Percentiles rank a stretch among this genome's conserved stretches.
These are phyloP conservation scores for Eimeria sp. DNA, from an alignment of 169 alveolate species.

Conservation along the genomic window DNA sequence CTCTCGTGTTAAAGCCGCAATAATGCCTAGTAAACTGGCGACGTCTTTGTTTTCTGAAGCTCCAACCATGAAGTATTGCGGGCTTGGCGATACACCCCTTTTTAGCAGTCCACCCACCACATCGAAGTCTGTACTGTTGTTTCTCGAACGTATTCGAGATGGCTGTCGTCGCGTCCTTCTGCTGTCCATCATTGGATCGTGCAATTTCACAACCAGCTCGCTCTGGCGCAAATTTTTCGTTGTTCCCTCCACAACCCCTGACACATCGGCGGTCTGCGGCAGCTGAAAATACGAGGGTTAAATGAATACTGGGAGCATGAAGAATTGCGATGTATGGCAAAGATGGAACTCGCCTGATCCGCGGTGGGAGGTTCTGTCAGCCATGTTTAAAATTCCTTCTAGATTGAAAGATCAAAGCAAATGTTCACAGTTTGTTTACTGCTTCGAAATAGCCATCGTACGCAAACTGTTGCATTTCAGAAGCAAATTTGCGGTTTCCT, in stretches of 20 bases:
- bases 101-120: not conserved
- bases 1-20: slow-evolving; percentile 50
- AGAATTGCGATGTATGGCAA: not conserved
- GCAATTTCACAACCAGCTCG: not conserved
- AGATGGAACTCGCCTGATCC: slow-evolving; percentile 1
- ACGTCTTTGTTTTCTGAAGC: slow-evolving; percentile 2
- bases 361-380: slow-evolving; percentile 4
- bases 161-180: not conserved
- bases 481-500: not conserved
- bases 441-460: not conserved
- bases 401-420: not conserved
- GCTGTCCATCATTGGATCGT: not conserved
- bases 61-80: not conserved
- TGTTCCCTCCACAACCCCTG: not conserved
- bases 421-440: not conserved
- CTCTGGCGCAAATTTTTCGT: not conserved
- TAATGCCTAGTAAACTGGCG: slow-evolving; percentile 18
- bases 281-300: not conserved
- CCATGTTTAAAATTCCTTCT: not conserved
- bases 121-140: not conserved
- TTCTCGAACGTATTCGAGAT: not conserved
- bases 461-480: not conserved
- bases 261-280: slow-evolving; percentile 3
- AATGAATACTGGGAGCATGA: not conserved
- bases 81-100: not conserved